Evolutionary conservation across 2,329 filamentous ascomycete genomes (phyloP).

Genomic region (Mycocentrospora acerina): DNA sequence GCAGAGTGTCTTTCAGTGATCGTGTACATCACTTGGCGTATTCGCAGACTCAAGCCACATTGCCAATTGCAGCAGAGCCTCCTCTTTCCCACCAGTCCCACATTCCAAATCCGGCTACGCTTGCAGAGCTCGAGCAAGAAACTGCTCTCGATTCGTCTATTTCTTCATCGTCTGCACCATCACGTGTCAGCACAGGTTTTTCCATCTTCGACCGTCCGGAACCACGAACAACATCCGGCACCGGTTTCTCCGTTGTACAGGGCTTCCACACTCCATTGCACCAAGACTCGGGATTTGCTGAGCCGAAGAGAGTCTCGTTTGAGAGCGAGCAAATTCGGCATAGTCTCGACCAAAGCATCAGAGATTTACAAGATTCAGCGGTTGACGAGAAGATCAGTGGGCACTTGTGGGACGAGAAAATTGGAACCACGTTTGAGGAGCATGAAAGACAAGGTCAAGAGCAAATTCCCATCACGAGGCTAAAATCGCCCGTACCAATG

Average conservation of each 20-base stretch:
- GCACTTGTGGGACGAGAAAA: constrained; percentile 28
- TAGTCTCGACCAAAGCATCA: constrained; percentile 26
- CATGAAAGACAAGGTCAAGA: constrained; percentile 17
- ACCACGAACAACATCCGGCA: constrained; percentile 12
- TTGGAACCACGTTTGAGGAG: constrained; percentile 18
- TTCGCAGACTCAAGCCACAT: constrained; percentile 10
- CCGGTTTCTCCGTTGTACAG: constrained; percentile 23
- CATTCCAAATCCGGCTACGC: constrained; percentile 19
- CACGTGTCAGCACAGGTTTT: constrained; percentile 30
- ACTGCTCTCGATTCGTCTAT: constrained; percentile 31
- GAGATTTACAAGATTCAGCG: constrained; percentile 12
- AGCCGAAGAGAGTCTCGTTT: constrained; percentile 17
- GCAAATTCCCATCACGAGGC: constrained; percentile 8
- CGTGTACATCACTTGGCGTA: constrained; percentile 34
- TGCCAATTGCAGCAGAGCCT: constrained; percentile 5
- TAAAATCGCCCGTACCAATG: constrained; percentile 1
- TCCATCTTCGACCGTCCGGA: constrained; percentile 25
- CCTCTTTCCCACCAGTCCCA: constrained; percentile 14
- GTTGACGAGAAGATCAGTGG: constrained; percentile 26
- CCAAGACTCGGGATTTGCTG: constrained; percentile 40
- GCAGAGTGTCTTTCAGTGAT: constrained; percentile 37
- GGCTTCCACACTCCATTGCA: constrained; percentile 33
- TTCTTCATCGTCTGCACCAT: constrained; percentile 23
- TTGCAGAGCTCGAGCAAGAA: constrained; percentile 36
- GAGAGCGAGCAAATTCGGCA: constrained; percentile 29